A percentile compares a stretch with the other conserved stretches of the same genome.
Evolutionary conservation across 2,329 filamentous ascomycete species (phyloP).

Genomic region (Aspergillus quadrilineatus): DNA sequence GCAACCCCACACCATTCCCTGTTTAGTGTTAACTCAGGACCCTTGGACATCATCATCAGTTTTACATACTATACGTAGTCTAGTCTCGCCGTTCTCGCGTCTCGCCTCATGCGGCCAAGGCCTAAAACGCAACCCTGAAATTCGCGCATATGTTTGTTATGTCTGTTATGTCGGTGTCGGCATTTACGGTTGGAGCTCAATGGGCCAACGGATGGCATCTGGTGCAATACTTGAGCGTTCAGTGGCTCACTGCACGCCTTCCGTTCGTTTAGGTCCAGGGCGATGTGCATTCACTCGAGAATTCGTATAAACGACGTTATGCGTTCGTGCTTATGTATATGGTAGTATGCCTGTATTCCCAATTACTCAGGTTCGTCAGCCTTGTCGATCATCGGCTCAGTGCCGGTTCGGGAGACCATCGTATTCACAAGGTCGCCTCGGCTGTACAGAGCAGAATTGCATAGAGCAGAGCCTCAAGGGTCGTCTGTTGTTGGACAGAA

Average conservation of each 20-base stretch:
- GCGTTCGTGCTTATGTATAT: background rate
- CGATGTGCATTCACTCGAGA: background rate
- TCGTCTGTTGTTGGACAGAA: background rate
- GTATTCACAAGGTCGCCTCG: background rate
- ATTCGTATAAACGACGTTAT: background rate
- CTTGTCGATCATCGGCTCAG: conserved; percentile 1
- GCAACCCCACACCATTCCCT: background rate
- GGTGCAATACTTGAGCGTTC: background rate
- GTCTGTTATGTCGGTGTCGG: background rate
- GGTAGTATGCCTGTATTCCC: background rate
- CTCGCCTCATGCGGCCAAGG: background rate
- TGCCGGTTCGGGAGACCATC: background rate
- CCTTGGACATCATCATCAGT: background rate
- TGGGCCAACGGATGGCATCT: background rate
- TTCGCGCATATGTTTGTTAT: background rate
- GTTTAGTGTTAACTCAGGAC: background rate
- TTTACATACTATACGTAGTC: background rate
- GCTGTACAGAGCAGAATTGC: background rate
- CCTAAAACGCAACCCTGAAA: background rate
- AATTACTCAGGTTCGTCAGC: background rate
- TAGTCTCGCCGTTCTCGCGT: background rate
- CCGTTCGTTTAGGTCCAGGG: background rate
- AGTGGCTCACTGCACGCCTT: background rate
- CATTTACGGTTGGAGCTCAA: background rate
- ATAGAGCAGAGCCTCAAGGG: background rate